Percentiles rank a stretch among this genome's conserved stretches.
These are phyloP conservation scores for Aspergillus biplanus DNA, from an alignment of 495 filamentous ascomycete genomes.

Conservation along the genomic window DNA sequence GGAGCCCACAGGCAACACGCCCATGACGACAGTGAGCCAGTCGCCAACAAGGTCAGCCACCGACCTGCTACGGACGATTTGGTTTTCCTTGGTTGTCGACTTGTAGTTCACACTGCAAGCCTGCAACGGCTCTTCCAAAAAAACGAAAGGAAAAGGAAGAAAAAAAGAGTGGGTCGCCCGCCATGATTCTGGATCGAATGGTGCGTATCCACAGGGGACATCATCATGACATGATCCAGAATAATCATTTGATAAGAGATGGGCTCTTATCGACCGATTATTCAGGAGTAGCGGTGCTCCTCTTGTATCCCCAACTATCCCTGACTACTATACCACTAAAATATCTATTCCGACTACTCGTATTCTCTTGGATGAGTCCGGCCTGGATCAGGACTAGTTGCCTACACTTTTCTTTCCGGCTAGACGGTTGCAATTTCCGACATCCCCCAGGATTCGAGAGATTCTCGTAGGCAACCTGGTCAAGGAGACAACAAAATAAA, in stretches of 20 bases:
- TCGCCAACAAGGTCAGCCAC: too few species aligned
- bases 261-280: background rate
- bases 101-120: too few species aligned
- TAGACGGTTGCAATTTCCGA: conserved; percentile 21
- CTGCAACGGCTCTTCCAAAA: background rate
- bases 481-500: background rate
- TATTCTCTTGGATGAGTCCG: conserved; percentile 3
- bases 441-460: background rate
- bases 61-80: too few species aligned
- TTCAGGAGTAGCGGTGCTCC: background rate
- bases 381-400: conserved; percentile 2
- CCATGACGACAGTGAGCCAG: too few species aligned
- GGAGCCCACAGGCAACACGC: background rate
- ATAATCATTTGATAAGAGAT: conserved; percentile 1
- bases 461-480: background rate
- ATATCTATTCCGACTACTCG: background rate
- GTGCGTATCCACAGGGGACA: background rate
- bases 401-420: conserved; percentile 4
- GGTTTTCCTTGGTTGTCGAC: too few species aligned
- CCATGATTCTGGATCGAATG: background rate
- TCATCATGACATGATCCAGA: conserved; percentile 6
- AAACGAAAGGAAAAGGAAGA: background rate
- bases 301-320: background rate
- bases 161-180: background rate
- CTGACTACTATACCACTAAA: background rate